These are phyloP conservation scores for Sphagnum contortum DNA, from an alignment of 225 moss, liverwort and hornwort genomes.

Conservation along the genomic window DNA sequence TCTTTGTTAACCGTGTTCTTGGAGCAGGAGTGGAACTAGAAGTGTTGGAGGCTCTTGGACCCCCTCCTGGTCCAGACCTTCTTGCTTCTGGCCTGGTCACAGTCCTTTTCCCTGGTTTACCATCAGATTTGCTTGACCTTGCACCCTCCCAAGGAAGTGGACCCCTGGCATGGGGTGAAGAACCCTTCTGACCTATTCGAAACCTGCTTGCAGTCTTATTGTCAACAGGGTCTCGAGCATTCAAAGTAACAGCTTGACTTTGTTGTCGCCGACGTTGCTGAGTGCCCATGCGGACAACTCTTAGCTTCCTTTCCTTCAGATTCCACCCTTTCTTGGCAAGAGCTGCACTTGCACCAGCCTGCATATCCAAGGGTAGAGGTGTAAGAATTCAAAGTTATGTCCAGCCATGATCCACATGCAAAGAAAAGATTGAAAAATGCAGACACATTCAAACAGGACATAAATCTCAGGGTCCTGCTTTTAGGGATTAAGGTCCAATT, in stretches of 20 bases:
- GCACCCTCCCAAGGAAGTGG: slow-evolving; percentile 76
- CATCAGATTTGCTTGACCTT: slow-evolving; percentile 60
- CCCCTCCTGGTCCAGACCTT: slow-evolving; percentile 18
- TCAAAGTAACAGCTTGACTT: slow-evolving; percentile 7
- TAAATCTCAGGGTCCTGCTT: too few species aligned
- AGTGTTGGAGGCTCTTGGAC: slow-evolving; percentile 7
- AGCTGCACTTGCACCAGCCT: slow-evolving; percentile 75
- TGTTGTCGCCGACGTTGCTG: slow-evolving; percentile 20
- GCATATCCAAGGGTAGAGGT: neutral
- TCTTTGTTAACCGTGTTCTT: slow-evolving; percentile 32
- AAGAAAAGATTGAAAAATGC: neutral
- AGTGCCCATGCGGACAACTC: slow-evolving; percentile 66
- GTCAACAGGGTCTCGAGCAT: slow-evolving; percentile 7
- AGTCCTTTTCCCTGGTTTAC: slow-evolving; percentile 54
- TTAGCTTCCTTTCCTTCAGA: slow-evolving; percentile 62
- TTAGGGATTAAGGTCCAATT: too few species aligned
- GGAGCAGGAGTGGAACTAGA: slow-evolving; percentile 32
- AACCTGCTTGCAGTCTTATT: slow-evolving; percentile 10
- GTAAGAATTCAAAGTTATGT: too few species aligned
- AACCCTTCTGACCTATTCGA: slow-evolving; percentile 17
- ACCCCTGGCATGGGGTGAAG: slow-evolving; percentile 23
- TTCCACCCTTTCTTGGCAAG: slow-evolving; percentile 50
- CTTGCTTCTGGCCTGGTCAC: slow-evolving; percentile 16
- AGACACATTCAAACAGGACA: neutral
- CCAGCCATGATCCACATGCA: neutral